Percentiles rank a stretch among this genome's conserved stretches.
These are phyloP conservation scores for Chrysanthemum makinoi DNA, from an alignment of 129 eudicot species.

Conservation along the genomic window DNA sequence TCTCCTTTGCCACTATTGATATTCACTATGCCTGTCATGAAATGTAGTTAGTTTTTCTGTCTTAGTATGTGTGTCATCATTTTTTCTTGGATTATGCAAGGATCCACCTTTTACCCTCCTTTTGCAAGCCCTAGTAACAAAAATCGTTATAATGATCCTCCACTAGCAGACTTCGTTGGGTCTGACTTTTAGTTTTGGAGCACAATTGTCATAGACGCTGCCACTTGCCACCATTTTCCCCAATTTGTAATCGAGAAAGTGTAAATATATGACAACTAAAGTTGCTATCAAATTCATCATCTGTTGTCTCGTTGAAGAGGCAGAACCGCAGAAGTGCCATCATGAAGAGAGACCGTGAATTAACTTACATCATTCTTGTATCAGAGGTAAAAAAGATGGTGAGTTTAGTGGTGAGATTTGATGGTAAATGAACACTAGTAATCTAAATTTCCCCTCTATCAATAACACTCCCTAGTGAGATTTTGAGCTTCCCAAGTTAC, in stretches of 20 bases:
- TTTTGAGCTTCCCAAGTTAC: not conserved
- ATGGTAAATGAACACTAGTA: conserved; percentile 2
- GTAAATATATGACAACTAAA: not conserved
- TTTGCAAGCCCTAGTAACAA: not conserved
- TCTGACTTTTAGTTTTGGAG: too few species aligned
- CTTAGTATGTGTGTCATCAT: not conserved
- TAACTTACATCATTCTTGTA: not conserved
- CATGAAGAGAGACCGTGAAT: too few species aligned
- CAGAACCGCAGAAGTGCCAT: too few species aligned
- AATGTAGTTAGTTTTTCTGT: not conserved
- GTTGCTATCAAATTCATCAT: conserved; percentile 1
- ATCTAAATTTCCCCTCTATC: not conserved
- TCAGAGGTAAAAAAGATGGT: not conserved
- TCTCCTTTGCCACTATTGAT: not conserved
- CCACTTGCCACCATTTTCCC: too few species aligned
- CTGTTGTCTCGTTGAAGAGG: too few species aligned
- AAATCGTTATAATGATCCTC: not conserved
- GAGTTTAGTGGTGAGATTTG: conserved; percentile 5
- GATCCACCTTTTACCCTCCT: not conserved
- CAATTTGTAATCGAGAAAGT: too few species aligned
- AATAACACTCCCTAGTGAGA: conserved; percentile 2
- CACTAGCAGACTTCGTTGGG: not conserved
- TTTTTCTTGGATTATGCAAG: not conserved
- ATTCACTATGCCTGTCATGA: not conserved
- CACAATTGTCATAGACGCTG: too few species aligned